Conservation (phyloP, 352 stramenopile genomes). For the Thalassiosira hispida region DNA sequence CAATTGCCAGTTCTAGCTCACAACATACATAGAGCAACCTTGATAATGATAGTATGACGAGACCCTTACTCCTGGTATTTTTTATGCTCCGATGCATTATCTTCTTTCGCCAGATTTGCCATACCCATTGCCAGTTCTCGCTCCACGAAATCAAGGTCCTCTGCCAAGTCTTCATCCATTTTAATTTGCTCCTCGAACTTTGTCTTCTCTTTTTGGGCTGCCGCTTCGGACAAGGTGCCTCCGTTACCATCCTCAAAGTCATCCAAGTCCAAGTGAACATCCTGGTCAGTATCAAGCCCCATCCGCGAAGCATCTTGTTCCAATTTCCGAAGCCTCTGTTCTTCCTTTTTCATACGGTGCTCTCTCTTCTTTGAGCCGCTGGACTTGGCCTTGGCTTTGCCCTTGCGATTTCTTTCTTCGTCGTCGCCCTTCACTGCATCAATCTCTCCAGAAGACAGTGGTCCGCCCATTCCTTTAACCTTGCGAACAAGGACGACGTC, state of each 20-base stretch:
- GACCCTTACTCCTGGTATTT: not conserved
- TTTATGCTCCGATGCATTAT: not conserved
- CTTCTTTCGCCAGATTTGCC: conserved; percentile 9
- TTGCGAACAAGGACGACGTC: conserved; percentile 87
- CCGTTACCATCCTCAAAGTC: conserved; percentile 51
- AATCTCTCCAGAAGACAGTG: not conserved
- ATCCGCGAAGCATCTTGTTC: conserved; percentile 77
- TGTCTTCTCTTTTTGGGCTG: conserved; percentile 32
- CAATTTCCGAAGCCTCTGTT: conserved; percentile 73
- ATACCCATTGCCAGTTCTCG: conserved; percentile 53
- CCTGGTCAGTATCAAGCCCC: conserved; percentile 72
- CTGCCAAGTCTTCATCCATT: conserved; percentile 69
- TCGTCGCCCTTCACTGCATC: conserved; percentile 5
- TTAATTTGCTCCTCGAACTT: conserved; percentile 58
- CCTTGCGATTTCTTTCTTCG: conserved; percentile 20
- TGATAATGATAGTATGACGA: too few species aligned
- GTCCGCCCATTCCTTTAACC: conserved; percentile 46
- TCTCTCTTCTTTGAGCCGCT: conserved; percentile 67
- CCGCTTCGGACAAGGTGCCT: conserved; percentile 22
- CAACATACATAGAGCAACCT: too few species aligned
- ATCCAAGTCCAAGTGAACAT: conserved; percentile 51
- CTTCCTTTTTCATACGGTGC: conserved; percentile 69
- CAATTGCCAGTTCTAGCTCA: too few species aligned
- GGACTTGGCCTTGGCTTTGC: conserved; percentile 56
- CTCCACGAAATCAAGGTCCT: conserved; percentile 74